A percentile compares a stretch with the other conserved stretches of the same genome.
Conservation (phyloP, 1,284 basidiomycete species). For the Sparassis latifolia region DNA sequence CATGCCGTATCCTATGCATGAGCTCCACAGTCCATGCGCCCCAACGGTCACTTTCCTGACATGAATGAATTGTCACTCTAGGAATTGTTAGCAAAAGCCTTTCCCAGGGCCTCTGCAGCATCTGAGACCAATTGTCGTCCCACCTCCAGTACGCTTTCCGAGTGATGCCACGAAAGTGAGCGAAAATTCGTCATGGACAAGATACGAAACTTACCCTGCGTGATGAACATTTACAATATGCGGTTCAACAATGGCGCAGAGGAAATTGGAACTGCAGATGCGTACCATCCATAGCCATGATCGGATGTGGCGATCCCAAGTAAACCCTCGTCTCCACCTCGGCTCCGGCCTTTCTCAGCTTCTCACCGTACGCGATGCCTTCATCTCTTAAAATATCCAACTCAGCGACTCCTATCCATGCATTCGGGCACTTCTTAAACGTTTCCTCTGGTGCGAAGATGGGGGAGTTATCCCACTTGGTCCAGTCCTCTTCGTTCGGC, state of each 20-base stretch:
- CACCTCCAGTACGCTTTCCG: slow-evolving; percentile 38
- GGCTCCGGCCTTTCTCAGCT: slow-evolving; percentile 47
- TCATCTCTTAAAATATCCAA: slow-evolving; percentile 65
- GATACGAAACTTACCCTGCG: no score
- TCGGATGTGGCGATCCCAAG: slow-evolving; percentile 57
- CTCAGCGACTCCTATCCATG: slow-evolving; percentile 62
- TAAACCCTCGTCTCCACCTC: slow-evolving; percentile 51
- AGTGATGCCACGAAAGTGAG: not conserved
- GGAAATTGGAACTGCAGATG: not conserved
- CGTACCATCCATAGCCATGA: slow-evolving; percentile 65
- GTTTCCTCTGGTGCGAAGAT: slow-evolving; percentile 55
- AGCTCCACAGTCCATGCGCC: no score
- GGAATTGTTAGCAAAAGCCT: slow-evolving; percentile 29
- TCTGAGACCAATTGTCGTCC: slow-evolving; percentile 50
- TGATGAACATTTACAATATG: no score
- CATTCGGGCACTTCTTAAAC: slow-evolving; percentile 43
- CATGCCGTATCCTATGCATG: no score
- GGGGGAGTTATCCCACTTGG: slow-evolving; percentile 64
- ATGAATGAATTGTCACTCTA: no score
- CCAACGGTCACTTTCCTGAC: no score
- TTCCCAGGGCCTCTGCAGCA: slow-evolving; percentile 40
- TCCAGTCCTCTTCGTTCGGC: slow-evolving; percentile 51
- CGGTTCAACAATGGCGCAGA: no score
- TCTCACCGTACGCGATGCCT: slow-evolving; percentile 59
- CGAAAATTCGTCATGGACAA: no score